Evolutionary conservation across 345 rosid genomes (phyloP).

Genomic region (Citropsis articulata): DNA sequence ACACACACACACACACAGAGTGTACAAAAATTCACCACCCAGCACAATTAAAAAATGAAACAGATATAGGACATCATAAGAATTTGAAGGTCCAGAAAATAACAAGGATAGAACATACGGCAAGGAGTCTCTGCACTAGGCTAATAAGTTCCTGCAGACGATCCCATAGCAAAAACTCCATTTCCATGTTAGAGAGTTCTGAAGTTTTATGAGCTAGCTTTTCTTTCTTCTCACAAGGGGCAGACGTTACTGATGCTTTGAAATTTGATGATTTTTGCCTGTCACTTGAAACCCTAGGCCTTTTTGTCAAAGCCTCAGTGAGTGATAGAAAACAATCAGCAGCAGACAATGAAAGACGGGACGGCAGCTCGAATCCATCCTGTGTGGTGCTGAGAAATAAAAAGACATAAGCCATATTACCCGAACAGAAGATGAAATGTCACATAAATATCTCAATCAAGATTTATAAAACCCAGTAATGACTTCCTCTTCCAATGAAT

Average conservation of each 20-base stretch:
- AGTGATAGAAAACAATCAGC: constrained; percentile 83
- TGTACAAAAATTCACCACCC: not conserved
- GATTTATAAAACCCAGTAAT: not conserved
- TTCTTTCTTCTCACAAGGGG: constrained; percentile 33
- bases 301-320: constrained; percentile 67
- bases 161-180: constrained; percentile 57
- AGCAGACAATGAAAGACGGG: constrained; percentile 81
- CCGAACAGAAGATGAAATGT: constrained; percentile 1
- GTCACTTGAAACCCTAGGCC: constrained; percentile 33
- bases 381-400: constrained; percentile 52
- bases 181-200: constrained; percentile 28
- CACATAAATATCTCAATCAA: not conserved
- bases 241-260: constrained; percentile 29
- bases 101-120: constrained; percentile 48
- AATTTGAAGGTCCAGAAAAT: not conserved
- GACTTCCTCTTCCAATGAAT: not conserved
- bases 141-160: constrained; percentile 46
- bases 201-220: constrained; percentile 23
- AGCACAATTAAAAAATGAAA: not conserved
- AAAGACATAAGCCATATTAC: constrained; percentile 6
- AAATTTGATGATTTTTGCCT: constrained; percentile 32
- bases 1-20: too few species aligned
- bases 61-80: not conserved
- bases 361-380: constrained; percentile 81
- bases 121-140: constrained; percentile 58